A percentile compares a stretch with the other conserved stretches of the same genome.
Evolutionary conservation across 2,329 filamentous ascomycete genomes (phyloP).

Genomic region (Dactylellina leptospora): DNA sequence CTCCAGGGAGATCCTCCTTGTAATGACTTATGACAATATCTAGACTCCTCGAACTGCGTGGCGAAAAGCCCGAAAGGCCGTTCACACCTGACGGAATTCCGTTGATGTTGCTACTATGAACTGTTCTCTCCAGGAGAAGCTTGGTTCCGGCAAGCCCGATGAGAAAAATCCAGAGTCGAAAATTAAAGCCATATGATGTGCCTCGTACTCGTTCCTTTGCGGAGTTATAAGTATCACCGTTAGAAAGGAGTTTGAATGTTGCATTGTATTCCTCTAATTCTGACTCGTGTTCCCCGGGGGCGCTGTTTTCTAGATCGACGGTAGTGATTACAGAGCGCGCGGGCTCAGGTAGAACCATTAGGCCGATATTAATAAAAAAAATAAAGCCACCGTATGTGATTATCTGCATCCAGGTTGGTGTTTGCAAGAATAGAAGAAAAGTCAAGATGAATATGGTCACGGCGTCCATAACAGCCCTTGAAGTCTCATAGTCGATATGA

Average conservation of each 20-base stretch:
- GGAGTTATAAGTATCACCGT: background rate
- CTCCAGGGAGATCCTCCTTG: conserved; percentile 48
- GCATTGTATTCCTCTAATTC: conserved; percentile 25
- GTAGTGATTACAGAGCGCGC: background rate
- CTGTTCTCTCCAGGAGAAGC: background rate
- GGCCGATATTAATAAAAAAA: background rate
- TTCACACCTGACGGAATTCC: background rate
- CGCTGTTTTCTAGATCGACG: background rate
- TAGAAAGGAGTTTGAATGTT: background rate
- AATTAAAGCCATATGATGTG: background rate
- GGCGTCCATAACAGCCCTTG: conserved; percentile 19
- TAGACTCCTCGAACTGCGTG: conserved; percentile 25
- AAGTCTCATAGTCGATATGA: conserved; percentile 9
- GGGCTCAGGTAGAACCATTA: no score
- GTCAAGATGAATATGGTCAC: conserved; percentile 12
- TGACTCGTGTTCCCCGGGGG: background rate
- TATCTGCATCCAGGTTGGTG: conserved; percentile 43
- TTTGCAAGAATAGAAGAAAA: conserved; percentile 32
- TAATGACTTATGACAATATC: conserved; percentile 56
- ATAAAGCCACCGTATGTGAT: conserved; percentile 12
- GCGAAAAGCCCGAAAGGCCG: background rate
- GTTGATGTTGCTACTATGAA: background rate
- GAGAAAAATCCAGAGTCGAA: conserved; percentile 36
- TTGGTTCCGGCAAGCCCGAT: conserved; percentile 34
- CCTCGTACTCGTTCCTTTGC: background rate